These are phyloP conservation scores for Cephalotrichum gorgonifer DNA, from an alignment of 2,329 filamentous ascomycete species.

Conservation along the genomic window DNA sequence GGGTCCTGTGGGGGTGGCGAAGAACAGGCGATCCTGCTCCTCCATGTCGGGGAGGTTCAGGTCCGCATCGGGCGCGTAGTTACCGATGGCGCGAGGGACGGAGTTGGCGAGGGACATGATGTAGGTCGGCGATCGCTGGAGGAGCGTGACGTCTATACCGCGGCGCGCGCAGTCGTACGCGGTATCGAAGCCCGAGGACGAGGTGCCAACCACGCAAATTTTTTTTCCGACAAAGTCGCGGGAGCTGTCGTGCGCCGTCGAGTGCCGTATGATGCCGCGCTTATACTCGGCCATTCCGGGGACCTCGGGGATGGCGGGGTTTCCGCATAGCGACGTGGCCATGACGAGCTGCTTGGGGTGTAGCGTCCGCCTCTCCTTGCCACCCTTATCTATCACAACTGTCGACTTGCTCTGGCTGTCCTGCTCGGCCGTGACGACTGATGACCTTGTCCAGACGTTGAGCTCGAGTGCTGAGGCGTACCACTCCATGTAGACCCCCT, in stretches of 20 bases:
- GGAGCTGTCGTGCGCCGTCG: slow-evolving; percentile 36
- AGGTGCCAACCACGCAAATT: background rate
- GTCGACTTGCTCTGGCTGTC: slow-evolving; percentile 42
- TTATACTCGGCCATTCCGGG: slow-evolving; percentile 61
- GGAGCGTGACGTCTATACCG: background rate
- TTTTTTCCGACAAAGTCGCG: background rate
- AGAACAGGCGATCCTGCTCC: slow-evolving; percentile 37
- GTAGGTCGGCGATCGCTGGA: slow-evolving; percentile 16
- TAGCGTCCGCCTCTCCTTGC: slow-evolving; percentile 7
- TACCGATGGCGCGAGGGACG: slow-evolving; percentile 16
- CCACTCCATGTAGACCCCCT: slow-evolving; percentile 52
- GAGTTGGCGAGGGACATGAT: slow-evolving; percentile 19
- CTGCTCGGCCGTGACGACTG: slow-evolving; percentile 19
- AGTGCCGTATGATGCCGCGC: slow-evolving; percentile 65
- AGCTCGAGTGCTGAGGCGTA: slow-evolving; percentile 53
- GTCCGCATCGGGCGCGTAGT: slow-evolving; percentile 11
- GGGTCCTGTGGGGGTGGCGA: slow-evolving; percentile 44
- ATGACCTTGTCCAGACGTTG: slow-evolving; percentile 50
- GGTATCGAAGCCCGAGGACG: background rate
- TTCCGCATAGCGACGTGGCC: slow-evolving; percentile 43
- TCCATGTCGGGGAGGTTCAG: slow-evolving; percentile 41
- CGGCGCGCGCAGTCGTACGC: background rate
- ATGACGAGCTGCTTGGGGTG: background rate
- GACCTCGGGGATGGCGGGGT: slow-evolving; percentile 61
- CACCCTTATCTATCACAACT: slow-evolving; percentile 25